Conservation (phyloP, 1,139 yeast genomes). For the Debaryomyces psychrophilus region DNA sequence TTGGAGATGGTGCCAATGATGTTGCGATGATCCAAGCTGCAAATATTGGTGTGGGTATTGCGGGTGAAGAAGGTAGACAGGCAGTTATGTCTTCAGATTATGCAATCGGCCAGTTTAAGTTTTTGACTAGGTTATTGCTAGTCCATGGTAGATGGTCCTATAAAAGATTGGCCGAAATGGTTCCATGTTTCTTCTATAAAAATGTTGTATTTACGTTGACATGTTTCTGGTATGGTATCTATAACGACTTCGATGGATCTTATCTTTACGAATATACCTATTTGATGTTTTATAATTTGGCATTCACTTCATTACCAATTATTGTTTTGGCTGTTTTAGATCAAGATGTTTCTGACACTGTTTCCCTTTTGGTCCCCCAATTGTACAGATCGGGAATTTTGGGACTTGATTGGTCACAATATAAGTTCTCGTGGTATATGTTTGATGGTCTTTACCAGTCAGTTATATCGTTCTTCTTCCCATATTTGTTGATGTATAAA, state of each 20-base stretch:
- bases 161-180: conserved; percentile 64
- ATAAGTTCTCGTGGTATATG: conserved; percentile 59
- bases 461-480: conserved; percentile 57
- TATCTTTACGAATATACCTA: conserved; percentile 64
- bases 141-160: conserved; percentile 72
- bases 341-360: conserved; percentile 63
- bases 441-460: conserved; percentile 62
- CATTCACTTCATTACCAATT: conserved; percentile 65
- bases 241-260: conserved; percentile 60
- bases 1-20: conserved; percentile 72
- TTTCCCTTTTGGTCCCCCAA: conserved; percentile 61
- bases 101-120: conserved; percentile 67
- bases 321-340: conserved; percentile 61
- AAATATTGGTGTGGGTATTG: conserved; percentile 67
- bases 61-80: conserved; percentile 71
- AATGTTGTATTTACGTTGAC: conserved; percentile 64
- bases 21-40: conserved; percentile 73
- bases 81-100: conserved; percentile 71
- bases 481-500: conserved; percentile 50
- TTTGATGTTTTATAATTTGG: conserved; percentile 67
- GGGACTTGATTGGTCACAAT: conserved; percentile 56
- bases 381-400: conserved; percentile 58
- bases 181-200: conserved; percentile 66
- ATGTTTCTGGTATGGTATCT: conserved; percentile 64
- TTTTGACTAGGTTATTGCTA: conserved; percentile 52